Percentiles rank a stretch among this genome's conserved stretches.
Conservation (phyloP, 306 rosid species). For the Pyrus bretschneideri region DNA sequence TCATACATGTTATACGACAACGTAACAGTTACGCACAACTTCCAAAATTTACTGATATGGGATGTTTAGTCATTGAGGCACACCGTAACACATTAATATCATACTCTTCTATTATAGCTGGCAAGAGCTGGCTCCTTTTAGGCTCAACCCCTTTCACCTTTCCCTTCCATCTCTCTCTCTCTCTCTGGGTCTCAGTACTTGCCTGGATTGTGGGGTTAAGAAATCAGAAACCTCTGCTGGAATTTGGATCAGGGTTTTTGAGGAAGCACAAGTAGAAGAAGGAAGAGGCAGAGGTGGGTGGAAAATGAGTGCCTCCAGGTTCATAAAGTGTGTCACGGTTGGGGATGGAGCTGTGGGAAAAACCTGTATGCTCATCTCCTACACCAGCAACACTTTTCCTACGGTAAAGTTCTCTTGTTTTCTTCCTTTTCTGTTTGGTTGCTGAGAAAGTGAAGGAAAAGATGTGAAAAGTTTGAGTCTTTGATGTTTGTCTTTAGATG, state of each 20-base stretch:
- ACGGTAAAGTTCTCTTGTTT: constrained; percentile 37
- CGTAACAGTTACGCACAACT: too few relatives aligned
- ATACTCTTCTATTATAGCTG: constrained; percentile 38
- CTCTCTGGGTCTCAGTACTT: constrained; percentile 14
- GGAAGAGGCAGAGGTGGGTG: constrained; percentile 3
- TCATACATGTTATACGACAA: too few relatives aligned
- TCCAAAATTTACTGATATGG: background rate
- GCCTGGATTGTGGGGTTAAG: constrained; percentile 15
- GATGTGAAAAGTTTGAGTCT: constrained; percentile 4
- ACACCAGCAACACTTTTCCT: constrained; percentile 97
- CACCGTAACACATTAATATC: background rate
- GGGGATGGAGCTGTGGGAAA: constrained; percentile 98
- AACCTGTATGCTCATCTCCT: constrained; percentile 97
- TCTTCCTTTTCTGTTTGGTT: constrained; percentile 6
- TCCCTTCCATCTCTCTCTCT: background rate
- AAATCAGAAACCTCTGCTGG: constrained; percentile 1
- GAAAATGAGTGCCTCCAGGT: constrained; percentile 87
- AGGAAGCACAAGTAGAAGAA: background rate
- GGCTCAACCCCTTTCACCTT: constrained; percentile 22
- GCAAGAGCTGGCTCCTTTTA: constrained; percentile 49
- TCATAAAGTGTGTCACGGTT: constrained; percentile 90
- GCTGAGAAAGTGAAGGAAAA: background rate
- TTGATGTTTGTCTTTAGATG: constrained; percentile 8
- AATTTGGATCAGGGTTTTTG: constrained; percentile 32
- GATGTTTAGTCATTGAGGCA: constrained; percentile 15